Conservation (phyloP, 306 rosid species). For the Cucumis hystrix region DNA sequence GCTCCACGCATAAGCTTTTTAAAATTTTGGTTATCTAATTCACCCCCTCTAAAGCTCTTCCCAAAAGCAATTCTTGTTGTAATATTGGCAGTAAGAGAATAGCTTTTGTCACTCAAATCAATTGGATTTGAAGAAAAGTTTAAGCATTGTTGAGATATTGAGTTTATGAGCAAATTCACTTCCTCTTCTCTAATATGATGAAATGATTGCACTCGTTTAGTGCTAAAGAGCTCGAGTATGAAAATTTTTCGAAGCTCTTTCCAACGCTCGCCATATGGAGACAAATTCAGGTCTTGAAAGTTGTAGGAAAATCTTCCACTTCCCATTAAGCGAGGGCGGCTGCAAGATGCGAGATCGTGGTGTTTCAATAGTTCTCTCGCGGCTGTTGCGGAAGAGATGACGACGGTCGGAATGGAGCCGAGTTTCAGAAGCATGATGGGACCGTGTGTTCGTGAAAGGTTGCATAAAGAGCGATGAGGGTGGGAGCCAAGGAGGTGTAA, state of each 20-base stretch:
- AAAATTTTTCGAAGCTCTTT: not conserved
- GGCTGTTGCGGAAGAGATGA: not conserved
- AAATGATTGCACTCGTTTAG: slow-evolving; percentile 10
- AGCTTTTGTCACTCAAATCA: slow-evolving; percentile 5
- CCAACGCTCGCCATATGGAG: not conserved
- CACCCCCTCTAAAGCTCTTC: not conserved
- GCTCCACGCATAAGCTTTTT: slow-evolving; percentile 1
- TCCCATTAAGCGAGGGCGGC: not conserved
- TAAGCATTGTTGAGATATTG: not conserved
- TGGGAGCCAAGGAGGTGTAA: not conserved
- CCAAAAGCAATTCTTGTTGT: slow-evolving; percentile 30
- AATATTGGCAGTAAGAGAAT: not conserved
- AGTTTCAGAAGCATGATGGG: not conserved
- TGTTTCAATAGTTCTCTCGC: not conserved
- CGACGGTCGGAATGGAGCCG: not conserved
- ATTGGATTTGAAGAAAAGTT: not conserved
- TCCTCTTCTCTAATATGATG: slow-evolving; percentile 3
- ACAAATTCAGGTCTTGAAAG: not conserved
- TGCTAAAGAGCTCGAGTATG: slow-evolving; percentile 16
- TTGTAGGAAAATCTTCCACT: not conserved
- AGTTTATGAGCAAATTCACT: too few species aligned
- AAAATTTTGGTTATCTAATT: slow-evolving; percentile 2
- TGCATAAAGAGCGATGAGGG: not conserved
- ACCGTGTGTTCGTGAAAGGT: not conserved
- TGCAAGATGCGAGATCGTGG: not conserved